A percentile compares a stretch with the other conserved stretches of the same genome.
phyloP scores from a whole-genome alignment of 176 grass and related monocot species.

The Oryza australiensis region DNA sequence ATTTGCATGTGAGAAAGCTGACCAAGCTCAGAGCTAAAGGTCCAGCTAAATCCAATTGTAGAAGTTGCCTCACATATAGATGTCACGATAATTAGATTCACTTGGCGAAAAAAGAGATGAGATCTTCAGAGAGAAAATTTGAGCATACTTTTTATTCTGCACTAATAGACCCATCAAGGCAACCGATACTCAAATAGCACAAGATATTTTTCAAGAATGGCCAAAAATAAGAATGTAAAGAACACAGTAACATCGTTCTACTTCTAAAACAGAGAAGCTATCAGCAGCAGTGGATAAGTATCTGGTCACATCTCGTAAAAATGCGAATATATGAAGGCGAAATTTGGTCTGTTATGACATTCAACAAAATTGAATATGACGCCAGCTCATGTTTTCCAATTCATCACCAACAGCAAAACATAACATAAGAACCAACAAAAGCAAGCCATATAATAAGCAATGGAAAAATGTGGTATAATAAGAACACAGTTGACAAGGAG shows the following conservation, averaged over 20 bases:
- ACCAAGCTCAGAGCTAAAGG: conserved; percentile 74
- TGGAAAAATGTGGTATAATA: conserved; percentile 14
- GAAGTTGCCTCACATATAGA: background rate
- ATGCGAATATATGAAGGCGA: background rate
- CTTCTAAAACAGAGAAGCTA: no score
- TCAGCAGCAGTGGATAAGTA: background rate
- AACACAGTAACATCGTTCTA: no score
- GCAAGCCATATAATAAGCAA: conserved; percentile 1
- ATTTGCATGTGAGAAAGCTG: conserved; percentile 71
- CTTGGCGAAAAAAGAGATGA: no score
- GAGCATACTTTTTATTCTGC: no score
- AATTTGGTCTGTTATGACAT: conserved; percentile 9
- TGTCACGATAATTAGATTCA: conserved; percentile 8
- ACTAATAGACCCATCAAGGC: conserved; percentile 4
- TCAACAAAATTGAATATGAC: no score
- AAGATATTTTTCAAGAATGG: background rate
- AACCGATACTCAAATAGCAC: background rate
- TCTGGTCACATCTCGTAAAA: background rate
- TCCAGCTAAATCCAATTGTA: no score
- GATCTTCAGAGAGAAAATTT: no score
- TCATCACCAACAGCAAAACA: background rate
- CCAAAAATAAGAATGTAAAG: no score
- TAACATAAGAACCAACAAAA: conserved; percentile 12
- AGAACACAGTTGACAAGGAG: conserved; percentile 21
- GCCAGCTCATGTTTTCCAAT: no score